These are phyloP conservation scores for Xylaria acuta DNA, from an alignment of 495 filamentous ascomycete genomes.

Conservation along the genomic window DNA sequence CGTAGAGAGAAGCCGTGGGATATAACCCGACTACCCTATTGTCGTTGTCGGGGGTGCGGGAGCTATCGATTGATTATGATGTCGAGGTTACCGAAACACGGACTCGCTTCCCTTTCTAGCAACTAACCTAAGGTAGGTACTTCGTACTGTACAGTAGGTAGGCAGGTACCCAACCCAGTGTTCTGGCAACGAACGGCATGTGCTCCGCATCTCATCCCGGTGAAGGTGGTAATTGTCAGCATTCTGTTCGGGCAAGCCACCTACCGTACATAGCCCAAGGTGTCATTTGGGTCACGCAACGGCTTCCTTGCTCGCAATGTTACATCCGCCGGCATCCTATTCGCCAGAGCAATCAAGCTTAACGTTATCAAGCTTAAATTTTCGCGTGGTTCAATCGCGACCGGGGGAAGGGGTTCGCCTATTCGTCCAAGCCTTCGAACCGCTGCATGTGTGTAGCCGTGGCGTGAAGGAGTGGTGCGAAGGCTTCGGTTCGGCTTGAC, in stretches of 20 bases:
- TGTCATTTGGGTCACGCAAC: slow-evolving; percentile 21
- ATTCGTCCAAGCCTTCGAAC: background rate
- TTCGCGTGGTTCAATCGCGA: slow-evolving; percentile 19
- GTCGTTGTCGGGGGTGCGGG: background rate
- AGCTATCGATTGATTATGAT: background rate
- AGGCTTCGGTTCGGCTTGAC: background rate
- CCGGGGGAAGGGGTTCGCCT: background rate
- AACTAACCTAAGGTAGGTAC: no score
- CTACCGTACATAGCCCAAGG: background rate
- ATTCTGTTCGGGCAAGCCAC: slow-evolving; percentile 3
- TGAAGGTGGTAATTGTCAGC: slow-evolving; percentile 20
- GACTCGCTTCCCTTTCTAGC: background rate
- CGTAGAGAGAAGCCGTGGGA: background rate
- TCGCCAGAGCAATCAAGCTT: slow-evolving; percentile 20
- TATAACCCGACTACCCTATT: background rate
- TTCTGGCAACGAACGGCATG: slow-evolving; percentile 15
- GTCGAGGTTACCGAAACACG: slow-evolving; percentile 10
- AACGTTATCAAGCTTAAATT: slow-evolving; percentile 25
- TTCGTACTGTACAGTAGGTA: background rate
- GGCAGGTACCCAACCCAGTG: background rate
- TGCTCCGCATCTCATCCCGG: slow-evolving; percentile 4
- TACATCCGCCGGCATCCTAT: slow-evolving; percentile 23
- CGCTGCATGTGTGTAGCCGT: background rate
- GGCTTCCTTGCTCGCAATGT: slow-evolving; percentile 11
- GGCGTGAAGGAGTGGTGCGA: slow-evolving; percentile 1